These are phyloP conservation scores for Barnettozyma siamensis DNA, from an alignment of 805 yeast genomes.

Conservation along the genomic window DNA sequence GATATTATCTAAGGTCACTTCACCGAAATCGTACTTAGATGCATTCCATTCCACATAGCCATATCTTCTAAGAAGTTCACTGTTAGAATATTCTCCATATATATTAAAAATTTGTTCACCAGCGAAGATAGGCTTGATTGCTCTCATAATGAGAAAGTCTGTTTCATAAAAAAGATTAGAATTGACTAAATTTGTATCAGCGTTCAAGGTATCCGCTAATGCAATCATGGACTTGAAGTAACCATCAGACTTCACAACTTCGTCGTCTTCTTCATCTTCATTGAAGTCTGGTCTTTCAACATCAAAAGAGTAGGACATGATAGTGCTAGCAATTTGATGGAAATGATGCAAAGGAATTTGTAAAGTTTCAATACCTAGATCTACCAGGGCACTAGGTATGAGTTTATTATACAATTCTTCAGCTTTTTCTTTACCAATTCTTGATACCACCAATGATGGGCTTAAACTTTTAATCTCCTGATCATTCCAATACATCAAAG, in stretches of 20 bases:
- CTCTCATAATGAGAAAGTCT: slow-evolving; percentile 59
- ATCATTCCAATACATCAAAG: slow-evolving; percentile 75
- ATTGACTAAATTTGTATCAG: slow-evolving; percentile 72
- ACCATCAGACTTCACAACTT: slow-evolving; percentile 31
- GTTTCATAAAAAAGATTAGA: slow-evolving; percentile 57
- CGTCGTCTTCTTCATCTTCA: slow-evolving; percentile 33
- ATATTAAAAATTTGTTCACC: slow-evolving; percentile 83
- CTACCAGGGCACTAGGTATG: slow-evolving; percentile 35
- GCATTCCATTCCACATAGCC: slow-evolving; percentile 81
- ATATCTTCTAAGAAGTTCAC: slow-evolving; percentile 85
- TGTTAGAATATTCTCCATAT: slow-evolving; percentile 85
- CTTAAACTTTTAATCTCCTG: slow-evolving; percentile 48
- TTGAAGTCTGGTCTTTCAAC: slow-evolving; percentile 41
- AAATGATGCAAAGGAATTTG: slow-evolving; percentile 50
- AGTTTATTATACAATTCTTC: slow-evolving; percentile 48
- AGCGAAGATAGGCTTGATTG: slow-evolving; percentile 49
- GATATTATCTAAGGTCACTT: slow-evolving; percentile 46
- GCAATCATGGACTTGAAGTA: slow-evolving; percentile 85
- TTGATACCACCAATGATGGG: slow-evolving; percentile 65
- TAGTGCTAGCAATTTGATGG: slow-evolving; percentile 67
- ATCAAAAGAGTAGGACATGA: slow-evolving; percentile 90
- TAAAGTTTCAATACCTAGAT: slow-evolving; percentile 32
- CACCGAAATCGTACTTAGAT: slow-evolving; percentile 77
- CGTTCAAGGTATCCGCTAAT: slow-evolving; percentile 83
- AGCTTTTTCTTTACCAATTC: slow-evolving; percentile 71